Evolutionary conservation across 2,329 filamentous ascomycete species (phyloP).

Genomic region (Stylonectria norvegica): DNA sequence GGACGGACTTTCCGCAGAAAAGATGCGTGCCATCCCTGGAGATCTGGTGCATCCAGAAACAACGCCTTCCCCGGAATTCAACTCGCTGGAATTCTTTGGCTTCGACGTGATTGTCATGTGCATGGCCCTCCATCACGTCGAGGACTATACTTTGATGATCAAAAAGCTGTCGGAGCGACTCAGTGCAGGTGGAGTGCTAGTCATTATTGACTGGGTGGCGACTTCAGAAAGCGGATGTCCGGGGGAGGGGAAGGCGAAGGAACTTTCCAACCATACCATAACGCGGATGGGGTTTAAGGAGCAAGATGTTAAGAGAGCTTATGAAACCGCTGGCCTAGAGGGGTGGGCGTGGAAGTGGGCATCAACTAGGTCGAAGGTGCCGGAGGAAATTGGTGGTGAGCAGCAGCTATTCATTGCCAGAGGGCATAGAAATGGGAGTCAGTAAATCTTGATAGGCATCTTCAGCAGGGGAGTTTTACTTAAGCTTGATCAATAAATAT

Average conservation of each 20-base stretch:
- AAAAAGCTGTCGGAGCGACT: conserved; percentile 27
- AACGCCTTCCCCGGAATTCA: conserved; percentile 18
- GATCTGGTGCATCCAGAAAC: conserved; percentile 26
- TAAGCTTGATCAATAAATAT: too few species aligned
- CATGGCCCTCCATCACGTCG: conserved; percentile 37
- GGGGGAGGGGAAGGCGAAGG: conserved; percentile 1
- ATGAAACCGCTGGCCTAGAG: conserved; percentile 21
- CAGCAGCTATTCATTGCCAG: conserved; percentile 28
- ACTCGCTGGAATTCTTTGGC: conserved; percentile 16
- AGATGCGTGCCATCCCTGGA: conserved; percentile 31
- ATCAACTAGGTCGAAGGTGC: conserved; percentile 16
- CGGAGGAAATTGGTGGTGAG: conserved; percentile 21
- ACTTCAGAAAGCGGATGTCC: conserved; percentile 11
- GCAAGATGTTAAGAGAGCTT: conserved; percentile 17
- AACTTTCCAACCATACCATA: conserved; percentile 16
- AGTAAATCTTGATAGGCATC: too few species aligned
- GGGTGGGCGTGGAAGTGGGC: conserved; percentile 27
- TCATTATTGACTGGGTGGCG: conserved; percentile 33
- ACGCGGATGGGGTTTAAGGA: conserved; percentile 24
- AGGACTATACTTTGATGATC: conserved; percentile 28
- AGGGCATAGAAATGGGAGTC: too few species aligned
- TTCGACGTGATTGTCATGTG: conserved; percentile 35
- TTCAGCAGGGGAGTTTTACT: too few species aligned
- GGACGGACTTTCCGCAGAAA: conserved; percentile 17
- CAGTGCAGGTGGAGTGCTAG: conserved; percentile 28